These are phyloP conservation scores for Beverwykella pulmonaria DNA, from an alignment of 495 filamentous ascomycete genomes.

Conservation along the genomic window DNA sequence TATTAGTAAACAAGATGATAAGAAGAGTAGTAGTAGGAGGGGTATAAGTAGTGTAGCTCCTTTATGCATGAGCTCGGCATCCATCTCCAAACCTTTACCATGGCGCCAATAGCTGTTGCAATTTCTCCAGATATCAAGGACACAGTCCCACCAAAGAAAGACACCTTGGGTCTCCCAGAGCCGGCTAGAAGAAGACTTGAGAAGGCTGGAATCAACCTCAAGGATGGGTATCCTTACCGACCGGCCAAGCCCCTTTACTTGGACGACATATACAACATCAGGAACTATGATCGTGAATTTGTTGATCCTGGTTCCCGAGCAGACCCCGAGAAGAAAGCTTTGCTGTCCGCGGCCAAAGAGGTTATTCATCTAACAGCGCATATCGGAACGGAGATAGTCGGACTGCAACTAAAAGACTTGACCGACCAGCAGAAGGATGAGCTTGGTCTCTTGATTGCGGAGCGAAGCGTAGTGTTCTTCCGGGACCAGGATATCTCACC, in stretches of 20 bases:
- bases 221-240: constrained; percentile 67
- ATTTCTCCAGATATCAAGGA: constrained; percentile 65
- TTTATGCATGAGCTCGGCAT: not conserved
- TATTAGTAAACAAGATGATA: not conserved
- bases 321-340: constrained; percentile 66
- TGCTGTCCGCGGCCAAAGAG: constrained; percentile 66
- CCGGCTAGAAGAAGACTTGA: constrained; percentile 59
- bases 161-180: constrained; percentile 61
- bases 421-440: constrained; percentile 70
- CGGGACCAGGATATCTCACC: constrained; percentile 71
- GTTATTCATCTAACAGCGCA: constrained; percentile 66
- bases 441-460: constrained; percentile 70
- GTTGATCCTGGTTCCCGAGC: constrained; percentile 66
- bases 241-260: constrained; percentile 60
- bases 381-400: constrained; percentile 74
- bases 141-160: constrained; percentile 61
- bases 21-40: not conserved
- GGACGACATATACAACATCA: constrained; percentile 67
- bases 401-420: constrained; percentile 68
- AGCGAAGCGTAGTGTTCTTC: constrained; percentile 76
- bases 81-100: constrained; percentile 7
- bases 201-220: constrained; percentile 66
- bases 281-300: constrained; percentile 59
- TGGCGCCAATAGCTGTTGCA: constrained; percentile 44
- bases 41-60: not conserved